Conservation (phyloP, 139 green algal genomes). For the Haematococcus lacustris region DNA sequence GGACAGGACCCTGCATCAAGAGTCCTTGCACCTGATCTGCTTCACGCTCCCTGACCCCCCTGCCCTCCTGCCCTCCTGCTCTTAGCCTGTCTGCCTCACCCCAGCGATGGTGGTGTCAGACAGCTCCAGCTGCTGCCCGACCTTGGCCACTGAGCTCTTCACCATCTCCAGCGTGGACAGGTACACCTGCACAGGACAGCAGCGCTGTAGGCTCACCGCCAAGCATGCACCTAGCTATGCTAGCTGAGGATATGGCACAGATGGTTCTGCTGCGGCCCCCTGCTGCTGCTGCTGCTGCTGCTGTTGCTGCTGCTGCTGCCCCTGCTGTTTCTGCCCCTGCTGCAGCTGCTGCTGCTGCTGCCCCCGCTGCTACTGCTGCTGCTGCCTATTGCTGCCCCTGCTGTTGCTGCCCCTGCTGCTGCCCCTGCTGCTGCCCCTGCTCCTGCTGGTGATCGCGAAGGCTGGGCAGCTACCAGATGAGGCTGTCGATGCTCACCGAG, state of each 20-base stretch:
- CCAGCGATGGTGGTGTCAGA: slow-evolving; percentile 15
- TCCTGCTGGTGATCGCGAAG: not conserved
- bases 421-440: not conserved
- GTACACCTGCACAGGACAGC: slow-evolving; percentile 67
- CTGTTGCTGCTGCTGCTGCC: not conserved
- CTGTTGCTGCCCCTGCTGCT: not conserved
- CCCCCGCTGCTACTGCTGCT: not conserved
- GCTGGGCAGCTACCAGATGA: too few species aligned
- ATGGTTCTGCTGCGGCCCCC: not conserved
- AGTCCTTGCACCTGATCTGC: too few species aligned
- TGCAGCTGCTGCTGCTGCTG: not conserved
- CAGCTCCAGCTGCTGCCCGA: slow-evolving; percentile 29
- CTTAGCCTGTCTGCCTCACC: too few species aligned
- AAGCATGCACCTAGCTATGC: too few species aligned
- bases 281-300: not conserved
- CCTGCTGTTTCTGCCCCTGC: not conserved
- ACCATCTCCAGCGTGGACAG: slow-evolving; percentile 61
- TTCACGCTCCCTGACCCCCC: too few species aligned
- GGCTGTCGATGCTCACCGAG: slow-evolving; percentile 8
- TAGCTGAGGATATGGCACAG: too few species aligned
- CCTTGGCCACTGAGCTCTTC: slow-evolving; percentile 33
- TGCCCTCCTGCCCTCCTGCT: too few species aligned
- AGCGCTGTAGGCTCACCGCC: too few species aligned
- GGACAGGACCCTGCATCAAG: too few species aligned
- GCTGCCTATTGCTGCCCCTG: not conserved